Evolutionary conservation across 192 early-diverging fungal species (phyloP), one percentile per base, ranked within the genome.

Genomic region (Umbelopsis ramanniana): DNA sequence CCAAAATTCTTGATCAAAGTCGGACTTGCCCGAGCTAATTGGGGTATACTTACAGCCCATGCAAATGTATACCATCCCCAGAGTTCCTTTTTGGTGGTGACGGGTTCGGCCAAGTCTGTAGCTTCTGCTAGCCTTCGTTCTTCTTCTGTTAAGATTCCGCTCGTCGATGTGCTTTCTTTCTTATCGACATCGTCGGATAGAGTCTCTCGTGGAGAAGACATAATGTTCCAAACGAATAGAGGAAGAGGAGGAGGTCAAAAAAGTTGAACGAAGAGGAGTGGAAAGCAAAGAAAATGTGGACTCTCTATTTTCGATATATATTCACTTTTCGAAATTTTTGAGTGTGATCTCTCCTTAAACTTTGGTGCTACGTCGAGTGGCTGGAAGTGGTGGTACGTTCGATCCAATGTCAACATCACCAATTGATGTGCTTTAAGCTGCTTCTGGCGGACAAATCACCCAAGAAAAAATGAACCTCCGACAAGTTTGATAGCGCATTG

Each of bases 11-110:
- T 43, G 40, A 43, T 4, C 8, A 12, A 4, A 2, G 11, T 2
- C 40, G 40, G 40, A 43, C 8, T 6, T 19, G 43, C 15, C 14
- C 21, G 19, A 10, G 37, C 40, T 47, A 2, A 68, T 29, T 29
- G 29, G 29, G 29, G 29, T 29, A 29, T 23, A 53, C 69, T 35
- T 52, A 70, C 69, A 21, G 69, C 69, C 26, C 47, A 70, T 23
- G 48, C 69, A 33, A 54, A 70, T 33, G 69, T 52, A 43, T 70
- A 70, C 47, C 47, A 70, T 63, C 57, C 57, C 57, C 57, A 63
- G 3, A 63, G 5, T 38, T 63, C 57, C 7, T 33, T 33, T 15
- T 14, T 4, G 4, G 33, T 37, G 4, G 57, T 63, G 14, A 29
- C 57, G 19, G 57, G 57, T n/a, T 63, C 57, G 26, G 10, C n/a